Evolutionary conservation across 495 filamentous ascomycete species (phyloP), one percentile per base, ranked within the genome.

Genomic region (Bacidia gigantensis): DNA sequence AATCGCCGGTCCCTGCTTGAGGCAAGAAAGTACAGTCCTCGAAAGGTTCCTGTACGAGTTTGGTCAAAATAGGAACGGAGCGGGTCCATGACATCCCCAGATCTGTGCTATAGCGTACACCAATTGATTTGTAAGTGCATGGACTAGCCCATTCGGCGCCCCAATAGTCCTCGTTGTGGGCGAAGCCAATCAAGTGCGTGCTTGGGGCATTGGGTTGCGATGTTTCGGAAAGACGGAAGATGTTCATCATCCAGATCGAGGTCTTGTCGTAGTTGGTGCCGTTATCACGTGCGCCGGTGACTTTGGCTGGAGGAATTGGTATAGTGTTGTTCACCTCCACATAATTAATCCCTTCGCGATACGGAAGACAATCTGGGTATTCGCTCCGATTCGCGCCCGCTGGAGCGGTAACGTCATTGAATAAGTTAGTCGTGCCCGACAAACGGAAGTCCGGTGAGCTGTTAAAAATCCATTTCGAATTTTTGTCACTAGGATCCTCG

Each of bases 81-180:
- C 41, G 41, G 20, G 41, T 44, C 41, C 41, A 44, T 5, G 41
- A 44, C 17, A 9, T 44, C 9, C 41, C 41, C 12, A 44, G 41
- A 18, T 44, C 41, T 18, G 9, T 7, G 41, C 41, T 44, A 18
- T 44, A 44, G 41, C 41, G 41, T 5, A 44, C 41, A 18, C 41
- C 41, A 17, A 44, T 18, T 44, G 41, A 44, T 44, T 44, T 44
- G 20, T 44, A 44, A 35, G 5, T 35, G 29, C 7, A 14, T 7
- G 29, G 29, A 14, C 29, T 35, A 14, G 29, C 14, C 29, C 7
- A 35, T 35, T 17, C 41, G 12, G 9, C 7, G 9, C 41, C 41
- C 41, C 41, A 44, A 17, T 44, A 44, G 20, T 44, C 41, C 41
- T 44, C 41, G 41, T 44, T 44, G 41, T 44, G 41, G 14, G 17